Base-by-base conservation (phyloP, 441 rosid species). In the Corymbia citriodora region DNA sequence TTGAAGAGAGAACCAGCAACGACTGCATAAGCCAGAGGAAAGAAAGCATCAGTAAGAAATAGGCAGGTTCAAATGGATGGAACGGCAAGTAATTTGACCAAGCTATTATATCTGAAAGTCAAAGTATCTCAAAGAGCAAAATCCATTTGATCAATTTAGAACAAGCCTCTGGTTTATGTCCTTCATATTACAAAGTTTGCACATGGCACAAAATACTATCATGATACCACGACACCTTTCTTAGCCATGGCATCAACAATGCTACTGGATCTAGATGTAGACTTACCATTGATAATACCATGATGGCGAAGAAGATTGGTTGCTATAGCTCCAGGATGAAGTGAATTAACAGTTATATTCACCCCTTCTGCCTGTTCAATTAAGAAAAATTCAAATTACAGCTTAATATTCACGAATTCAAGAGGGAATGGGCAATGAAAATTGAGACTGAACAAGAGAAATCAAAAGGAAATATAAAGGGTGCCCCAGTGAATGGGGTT, bases 251-350 rank as follows among this genome's bases (percentile, higher is more conserved):
- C 55, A 86, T 86, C 25, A 14, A 45, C 54, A n/a, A n/a, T 65
- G 74, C 74, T n/a, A 65, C 74, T 65, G 18, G 74, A 65, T 8
- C 33, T 54, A 50, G 19, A 25, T 15, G 33, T 9, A 55, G 74
- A 89, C 11, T 81, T 87, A 85, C 88, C 90, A 86, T 86, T 89
- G n/a, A 89, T 27, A 14, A 89, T 7, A 65, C 49, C 23, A 29
- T 59, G 63, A 23, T 86, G 88, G 25, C 90, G 89, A 72, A 91
- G 81, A 85, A 89, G 92, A 89, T 89, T 91, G 55, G 92, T 91
- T 55, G 88, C 50, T 21, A 91, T 89, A 33, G 89, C 87, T 74
- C 92, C 92, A 17, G 90, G 92, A 89, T 91, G 92, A 91, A 91
- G 90, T 50, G 90, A 89, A 86, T 89, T 89, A 16, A 87, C 92